phyloP scores from a whole-genome alignment of 192 early-diverging fungal genomes.

The Thamnidium elegans region DNA sequence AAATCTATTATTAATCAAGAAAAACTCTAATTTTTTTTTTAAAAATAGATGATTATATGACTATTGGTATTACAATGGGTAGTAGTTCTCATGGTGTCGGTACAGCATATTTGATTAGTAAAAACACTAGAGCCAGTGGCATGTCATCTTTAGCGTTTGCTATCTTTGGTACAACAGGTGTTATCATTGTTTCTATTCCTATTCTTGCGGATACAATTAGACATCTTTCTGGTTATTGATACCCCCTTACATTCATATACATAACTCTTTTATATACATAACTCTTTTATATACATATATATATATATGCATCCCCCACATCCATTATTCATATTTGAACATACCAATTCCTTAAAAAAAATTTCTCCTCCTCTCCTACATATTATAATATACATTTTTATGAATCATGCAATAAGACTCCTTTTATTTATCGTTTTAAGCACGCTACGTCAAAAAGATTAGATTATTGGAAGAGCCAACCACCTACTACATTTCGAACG shows the following conservation, averaged over 20 bases:
- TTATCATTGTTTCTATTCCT: conserved; percentile 16
- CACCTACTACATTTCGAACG: conserved; percentile 38
- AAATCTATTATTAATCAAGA: not conserved
- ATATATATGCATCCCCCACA: not conserved
- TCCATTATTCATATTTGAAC: not conserved
- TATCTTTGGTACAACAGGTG: conserved; percentile 19
- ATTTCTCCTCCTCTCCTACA: no score
- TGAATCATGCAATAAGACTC: no score
- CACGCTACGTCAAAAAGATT: no score
- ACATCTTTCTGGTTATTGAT: conserved; percentile 8
- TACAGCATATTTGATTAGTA: conserved; percentile 17
- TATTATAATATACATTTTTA: no score
- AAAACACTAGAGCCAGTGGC: conserved; percentile 7
- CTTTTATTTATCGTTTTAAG: no score
- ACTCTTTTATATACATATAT: no score
- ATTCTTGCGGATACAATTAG: not conserved
- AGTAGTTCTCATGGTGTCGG: conserved; percentile 26
- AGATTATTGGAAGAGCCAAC: conserved; percentile 33
- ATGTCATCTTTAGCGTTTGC: conserved; percentile 24
- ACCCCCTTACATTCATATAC: no score
- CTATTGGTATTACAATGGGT: conserved; percentile 28
- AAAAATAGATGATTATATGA: conserved; percentile 26
- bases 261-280: no score
- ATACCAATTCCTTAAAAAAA: not conserved
- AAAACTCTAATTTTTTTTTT: not conserved